Conservation (phyloP, 192 early-diverging fungal species). For the Mortierella antarctica region DNA sequence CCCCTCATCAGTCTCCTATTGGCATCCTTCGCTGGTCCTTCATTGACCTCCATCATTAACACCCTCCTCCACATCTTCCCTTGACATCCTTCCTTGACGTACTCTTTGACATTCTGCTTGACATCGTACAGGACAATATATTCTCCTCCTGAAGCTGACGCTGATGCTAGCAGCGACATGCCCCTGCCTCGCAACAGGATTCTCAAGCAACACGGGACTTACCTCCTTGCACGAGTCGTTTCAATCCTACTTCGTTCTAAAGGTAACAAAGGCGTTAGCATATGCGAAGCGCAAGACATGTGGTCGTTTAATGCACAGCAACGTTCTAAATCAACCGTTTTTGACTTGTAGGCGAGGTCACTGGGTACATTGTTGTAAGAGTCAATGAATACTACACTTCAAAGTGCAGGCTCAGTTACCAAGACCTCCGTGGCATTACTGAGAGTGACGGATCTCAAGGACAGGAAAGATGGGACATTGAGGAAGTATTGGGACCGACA, state of each 20-base stretch:
- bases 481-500: conserved; percentile 15
- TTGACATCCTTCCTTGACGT: background rate
- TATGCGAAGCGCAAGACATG: too few relatives aligned
- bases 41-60: background rate
- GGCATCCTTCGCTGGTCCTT: background rate
- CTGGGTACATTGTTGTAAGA: too few relatives aligned
- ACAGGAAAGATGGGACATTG: conserved; percentile 25
- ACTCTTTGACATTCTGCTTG: too few relatives aligned
- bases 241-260: conserved; percentile 1
- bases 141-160: background rate
- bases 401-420: too few relatives aligned
- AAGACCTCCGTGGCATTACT: too few relatives aligned
- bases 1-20: too few relatives aligned
- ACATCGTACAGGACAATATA: background rate
- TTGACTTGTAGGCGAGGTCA: too few relatives aligned
- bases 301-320: too few relatives aligned
- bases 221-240: background rate
- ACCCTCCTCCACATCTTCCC: background rate
- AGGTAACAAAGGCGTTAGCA: background rate
- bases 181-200: background rate
- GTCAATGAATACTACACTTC: too few relatives aligned
- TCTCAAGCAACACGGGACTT: background rate
- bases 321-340: too few relatives aligned
- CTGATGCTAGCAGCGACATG: background rate
- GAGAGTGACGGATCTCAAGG: too few relatives aligned